Evolutionary conservation across 148 eudicot species (phyloP).

Genomic region (Bassia scoparia): DNA sequence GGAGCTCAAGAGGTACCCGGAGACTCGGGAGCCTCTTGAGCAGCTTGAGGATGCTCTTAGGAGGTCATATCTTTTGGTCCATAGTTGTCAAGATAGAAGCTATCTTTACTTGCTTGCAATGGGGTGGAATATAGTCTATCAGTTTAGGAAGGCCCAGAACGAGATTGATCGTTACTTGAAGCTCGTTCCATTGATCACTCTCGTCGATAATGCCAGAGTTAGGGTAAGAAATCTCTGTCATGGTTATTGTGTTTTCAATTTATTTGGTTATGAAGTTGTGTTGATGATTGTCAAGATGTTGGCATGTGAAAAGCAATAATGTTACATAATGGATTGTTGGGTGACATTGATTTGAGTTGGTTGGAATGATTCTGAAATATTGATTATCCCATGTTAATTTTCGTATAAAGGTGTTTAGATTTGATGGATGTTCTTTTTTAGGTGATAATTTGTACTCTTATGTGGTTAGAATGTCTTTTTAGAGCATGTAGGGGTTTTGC

Average conservation of each 20-base stretch:
- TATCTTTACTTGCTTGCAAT: conserved; percentile 87
- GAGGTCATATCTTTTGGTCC: conserved; percentile 79
- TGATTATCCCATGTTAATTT: conserved; percentile 13
- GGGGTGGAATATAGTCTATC: conserved; percentile 99
- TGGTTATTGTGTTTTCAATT: background rate
- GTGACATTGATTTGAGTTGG: background rate
- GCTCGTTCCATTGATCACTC: conserved; percentile 86
- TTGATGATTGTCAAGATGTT: conserved; percentile 14
- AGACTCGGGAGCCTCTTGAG: conserved; percentile 92
- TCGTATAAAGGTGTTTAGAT: conserved; percentile 7
- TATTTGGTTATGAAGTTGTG: conserved; percentile 5
- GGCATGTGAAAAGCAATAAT: conserved; percentile 15
- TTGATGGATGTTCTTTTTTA: conserved; percentile 5
- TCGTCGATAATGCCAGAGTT: conserved; percentile 95
- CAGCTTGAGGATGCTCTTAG: conserved; percentile 92
- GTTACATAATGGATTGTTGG: conserved; percentile 1
- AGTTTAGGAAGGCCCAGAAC: conserved; percentile 81
- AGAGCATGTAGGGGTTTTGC: conserved; percentile 7
- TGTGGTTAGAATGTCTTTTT: conserved; percentile 13
- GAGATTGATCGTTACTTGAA: conserved; percentile 97
- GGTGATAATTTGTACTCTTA: conserved; percentile 7
- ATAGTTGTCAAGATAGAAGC: conserved; percentile 89
- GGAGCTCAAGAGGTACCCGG: conserved; percentile 81
- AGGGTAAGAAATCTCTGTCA: conserved; percentile 45
- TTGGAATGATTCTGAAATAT: conserved; percentile 17